Evolutionary conservation across 495 filamentous ascomycete species (phyloP).

Genomic region (Daldinia caldariorum): DNA sequence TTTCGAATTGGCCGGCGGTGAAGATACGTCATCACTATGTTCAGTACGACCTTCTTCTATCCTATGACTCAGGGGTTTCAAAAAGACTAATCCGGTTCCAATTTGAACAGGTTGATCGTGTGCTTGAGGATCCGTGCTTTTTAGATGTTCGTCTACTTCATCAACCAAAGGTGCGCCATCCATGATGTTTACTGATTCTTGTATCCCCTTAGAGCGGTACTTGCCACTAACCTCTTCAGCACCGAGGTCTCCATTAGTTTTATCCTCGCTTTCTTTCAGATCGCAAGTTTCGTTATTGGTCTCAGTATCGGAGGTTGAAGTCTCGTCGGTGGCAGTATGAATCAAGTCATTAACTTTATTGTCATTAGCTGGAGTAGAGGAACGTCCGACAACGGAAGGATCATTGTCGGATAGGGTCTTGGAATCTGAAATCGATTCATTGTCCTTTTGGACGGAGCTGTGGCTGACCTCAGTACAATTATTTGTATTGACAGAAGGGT

Average conservation of each 20-base stretch:
- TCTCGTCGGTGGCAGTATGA: neutral
- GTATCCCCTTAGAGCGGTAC: neutral
- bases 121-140: neutral
- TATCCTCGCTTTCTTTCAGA: neutral
- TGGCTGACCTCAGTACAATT: neutral
- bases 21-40: neutral
- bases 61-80: neutral
- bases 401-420: neutral
- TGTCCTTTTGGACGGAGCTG: neutral
- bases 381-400: neutral
- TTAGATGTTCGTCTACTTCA: neutral
- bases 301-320: neutral
- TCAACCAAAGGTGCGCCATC: neutral
- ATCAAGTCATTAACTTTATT: neutral
- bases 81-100: neutral
- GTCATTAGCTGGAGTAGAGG: neutral
- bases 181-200: conserved; percentile 5
- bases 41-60: neutral
- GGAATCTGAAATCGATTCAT: neutral
- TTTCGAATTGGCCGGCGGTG: neutral
- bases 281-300: neutral
- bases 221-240: neutral
- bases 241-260: neutral
- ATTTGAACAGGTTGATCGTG: neutral
- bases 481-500: neutral